These are phyloP conservation scores for Ophiostoma australiae DNA, from an alignment of 2,329 filamentous ascomycete species.

Conservation along the genomic window DNA sequence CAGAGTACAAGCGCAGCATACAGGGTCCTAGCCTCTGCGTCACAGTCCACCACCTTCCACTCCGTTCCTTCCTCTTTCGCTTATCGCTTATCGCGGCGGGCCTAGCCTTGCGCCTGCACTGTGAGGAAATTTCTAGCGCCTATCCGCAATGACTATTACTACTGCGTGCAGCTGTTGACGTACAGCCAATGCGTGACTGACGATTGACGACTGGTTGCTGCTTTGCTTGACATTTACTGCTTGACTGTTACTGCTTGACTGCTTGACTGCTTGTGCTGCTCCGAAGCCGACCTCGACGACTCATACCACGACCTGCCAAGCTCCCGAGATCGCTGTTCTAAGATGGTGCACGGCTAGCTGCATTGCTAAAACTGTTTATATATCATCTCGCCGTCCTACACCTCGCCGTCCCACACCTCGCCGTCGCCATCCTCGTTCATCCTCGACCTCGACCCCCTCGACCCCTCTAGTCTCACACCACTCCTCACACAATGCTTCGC, in stretches of 20 bases:
- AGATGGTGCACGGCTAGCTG: not conserved
- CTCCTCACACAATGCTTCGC: conserved; percentile 22
- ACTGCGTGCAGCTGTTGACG: conserved; percentile 1
- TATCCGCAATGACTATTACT: conserved; percentile 8
- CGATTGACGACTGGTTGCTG: not conserved
- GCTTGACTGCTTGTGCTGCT: not conserved
- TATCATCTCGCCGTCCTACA: not conserved
- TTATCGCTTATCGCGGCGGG: conserved; percentile 22
- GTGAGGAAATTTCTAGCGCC: conserved; percentile 23
- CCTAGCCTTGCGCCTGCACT: conserved; percentile 7
- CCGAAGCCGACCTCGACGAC: not conserved
- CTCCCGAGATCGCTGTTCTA: not conserved
- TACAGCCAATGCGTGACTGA: not conserved
- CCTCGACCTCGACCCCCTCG: not conserved
- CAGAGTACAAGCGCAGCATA: not conserved
- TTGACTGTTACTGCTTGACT: not conserved
- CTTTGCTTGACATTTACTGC: no score
- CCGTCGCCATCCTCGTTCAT: not conserved
- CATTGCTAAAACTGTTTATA: not conserved
- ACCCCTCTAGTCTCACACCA: not conserved
- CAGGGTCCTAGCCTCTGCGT: not conserved
- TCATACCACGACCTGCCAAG: not conserved
- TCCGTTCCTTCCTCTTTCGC: not conserved
- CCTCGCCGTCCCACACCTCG: not conserved
- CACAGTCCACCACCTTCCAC: not conserved